Evolutionary conservation across 352 stramenopile genomes (phyloP), one percentile per base, ranked within the genome.

Genomic region (Globisporangium echinulatum): DNA sequence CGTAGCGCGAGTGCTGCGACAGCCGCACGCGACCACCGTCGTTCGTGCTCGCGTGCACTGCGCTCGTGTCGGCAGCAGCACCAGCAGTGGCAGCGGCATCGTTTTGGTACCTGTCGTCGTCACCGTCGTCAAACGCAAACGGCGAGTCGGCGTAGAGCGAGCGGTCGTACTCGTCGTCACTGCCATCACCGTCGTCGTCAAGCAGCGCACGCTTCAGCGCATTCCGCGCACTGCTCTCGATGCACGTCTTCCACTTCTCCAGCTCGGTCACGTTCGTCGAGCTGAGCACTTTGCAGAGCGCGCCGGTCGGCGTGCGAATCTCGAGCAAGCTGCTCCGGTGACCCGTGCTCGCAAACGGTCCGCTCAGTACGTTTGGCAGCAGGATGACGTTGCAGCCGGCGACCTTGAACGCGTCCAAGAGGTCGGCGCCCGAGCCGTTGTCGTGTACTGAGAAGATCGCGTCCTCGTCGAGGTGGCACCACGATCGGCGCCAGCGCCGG

Each of bases 401-500:
- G 15, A 92, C 61, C 52, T 69, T 80, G 59, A 92, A 91, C 25
- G 77, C 72, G 38, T 92, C 82, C 2, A 92, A 67, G 4, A 88
- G 52, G 55, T 89, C 77, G 0, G 68, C 69, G 1, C 80, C 82
- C 0, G 81, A 90, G 0, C 82, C 85, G 48, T 92, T 88, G 5
- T 69, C 82, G 55, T 94, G 74, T 44, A 92, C 72, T 0, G 74
- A 88, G 8, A 96, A 79, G 7, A 82, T 67, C 1, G 83, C 79
- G 36, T 88, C 67, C 15, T 87, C 69, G 47, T 92, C 79, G 1
- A 94, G 55, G 50, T 90, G 82, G 54, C 86, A 94, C 83, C 83
- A 96, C 8, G 74, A 85, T 14, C 86, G 78, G 54, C 82, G 77
- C 87, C 87, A 96, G 33, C 87, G 73, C 59, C 78, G 79, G 61